Evolutionary conservation across 495 filamentous ascomycete genomes (phyloP).

Genomic region (Pseudoneurospora amorphoporcata): DNA sequence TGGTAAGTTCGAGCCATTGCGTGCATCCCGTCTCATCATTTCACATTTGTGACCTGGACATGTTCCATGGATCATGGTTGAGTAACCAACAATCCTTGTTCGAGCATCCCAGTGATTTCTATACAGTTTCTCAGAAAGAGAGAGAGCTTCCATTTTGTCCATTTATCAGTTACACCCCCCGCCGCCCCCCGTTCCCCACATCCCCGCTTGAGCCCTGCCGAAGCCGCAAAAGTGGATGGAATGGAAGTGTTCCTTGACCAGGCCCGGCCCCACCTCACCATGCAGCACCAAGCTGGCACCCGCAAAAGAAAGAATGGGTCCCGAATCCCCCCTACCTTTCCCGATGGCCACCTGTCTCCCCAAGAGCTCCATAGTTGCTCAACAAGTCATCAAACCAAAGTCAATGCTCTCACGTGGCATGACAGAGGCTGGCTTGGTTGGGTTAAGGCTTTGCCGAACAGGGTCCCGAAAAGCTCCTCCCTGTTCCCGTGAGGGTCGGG

Average conservation of each 20-base stretch:
- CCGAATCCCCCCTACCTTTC: conserved; percentile 4
- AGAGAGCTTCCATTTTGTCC: neutral
- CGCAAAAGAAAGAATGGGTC: neutral
- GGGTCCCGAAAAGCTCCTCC: neutral
- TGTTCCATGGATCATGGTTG: neutral
- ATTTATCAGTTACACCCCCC: neutral
- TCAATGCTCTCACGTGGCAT: neutral
- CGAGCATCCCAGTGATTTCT: neutral
- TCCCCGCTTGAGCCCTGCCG: neutral
- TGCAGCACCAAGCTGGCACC: conserved; percentile 1
- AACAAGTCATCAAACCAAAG: neutral
- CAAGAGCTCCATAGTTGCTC: conserved; percentile 1
- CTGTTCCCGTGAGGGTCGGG: neutral
- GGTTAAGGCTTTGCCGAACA: conserved; percentile 1
- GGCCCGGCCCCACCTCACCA: conserved; percentile 6
- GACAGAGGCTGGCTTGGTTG: neutral
- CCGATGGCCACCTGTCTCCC: conserved; percentile 1
- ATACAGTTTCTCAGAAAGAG: neutral
- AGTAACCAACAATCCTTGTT: neutral
- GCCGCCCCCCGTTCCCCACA: neutral
- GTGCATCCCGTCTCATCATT: neutral
- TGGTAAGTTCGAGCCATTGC: neutral
- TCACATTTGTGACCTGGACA: neutral
- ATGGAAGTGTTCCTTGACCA: neutral
- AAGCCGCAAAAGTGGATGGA: neutral